Evolutionary conservation across 495 filamentous ascomycete genomes (phyloP), one percentile per base, ranked within the genome.

Genomic region (Xylaria grammica): DNA sequence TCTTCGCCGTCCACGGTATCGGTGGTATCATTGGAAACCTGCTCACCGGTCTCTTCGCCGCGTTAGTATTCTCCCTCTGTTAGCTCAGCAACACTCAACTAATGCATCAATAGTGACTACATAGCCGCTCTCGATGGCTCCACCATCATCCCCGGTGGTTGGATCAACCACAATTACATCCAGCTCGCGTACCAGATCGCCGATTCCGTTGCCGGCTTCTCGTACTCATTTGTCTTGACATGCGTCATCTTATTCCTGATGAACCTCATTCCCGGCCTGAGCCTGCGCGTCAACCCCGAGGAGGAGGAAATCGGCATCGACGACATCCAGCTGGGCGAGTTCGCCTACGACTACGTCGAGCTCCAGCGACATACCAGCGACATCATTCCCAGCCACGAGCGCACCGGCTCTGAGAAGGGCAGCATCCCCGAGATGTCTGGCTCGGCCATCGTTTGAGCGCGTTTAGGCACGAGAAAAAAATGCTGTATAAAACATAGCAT

Each of bases 271-370:
- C 90, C 91, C 5, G 89, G 89, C 42, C 78, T 93, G 26, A 85
- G 82, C 70, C 85, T 95, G 42, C 91, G 91, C 61, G 88, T 87
- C 19, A 80, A 75, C 44, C 87, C 91, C 72, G 90, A 90, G 66
- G 86, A 88, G 40, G 91, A 95, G 78, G 84, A 91, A 40, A 77
- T 87, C 42, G 91, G 91, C 55, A 87, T 94, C 65, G 91, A 95
- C 67, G 90, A 92, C 69, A 87, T 87, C 61, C 89, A 95, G 76
- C 90, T 93, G 72, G 90, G 90, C 74, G 90, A 93, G 74, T 93
- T 92, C 79, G 90, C 90, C 45, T 93, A 93, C 72, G 90, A 93
- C 76, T 93, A 91, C 70, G 90, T 93, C 67, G 90, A 93, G 78
- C 75, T 92, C 59, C 86, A 82, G 53, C 88, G 90, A 67, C 89